A percentile compares a stretch with the other conserved stretches of the same genome.
phyloP scores from a whole-genome alignment of 768 basidiomycete genomes.

The Pisolithus tinctorius region DNA sequence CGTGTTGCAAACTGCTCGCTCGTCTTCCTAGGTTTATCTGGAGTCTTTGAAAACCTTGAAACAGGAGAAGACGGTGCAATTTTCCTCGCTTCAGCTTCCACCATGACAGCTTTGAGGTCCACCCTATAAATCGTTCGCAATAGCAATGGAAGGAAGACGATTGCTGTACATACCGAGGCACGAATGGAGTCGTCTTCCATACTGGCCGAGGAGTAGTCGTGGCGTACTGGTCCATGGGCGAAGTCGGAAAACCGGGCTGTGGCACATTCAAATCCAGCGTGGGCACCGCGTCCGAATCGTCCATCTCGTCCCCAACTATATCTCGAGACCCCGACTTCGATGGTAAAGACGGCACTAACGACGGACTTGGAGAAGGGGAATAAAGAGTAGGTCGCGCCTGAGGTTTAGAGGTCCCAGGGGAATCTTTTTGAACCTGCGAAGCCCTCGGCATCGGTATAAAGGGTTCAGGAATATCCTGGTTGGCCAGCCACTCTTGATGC shows the following conservation, averaged over 20 bases:
- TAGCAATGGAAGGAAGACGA: constrained; percentile 7
- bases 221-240: constrained; percentile 1
- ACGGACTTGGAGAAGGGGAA: constrained; percentile 17
- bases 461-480: constrained; percentile 60
- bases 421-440: constrained; percentile 17
- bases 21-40: not conserved
- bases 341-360: constrained; percentile 15
- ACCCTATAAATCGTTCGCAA: constrained; percentile 38
- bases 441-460: constrained; percentile 31
- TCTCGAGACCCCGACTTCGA: not conserved
- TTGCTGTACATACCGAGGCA: constrained; percentile 41
- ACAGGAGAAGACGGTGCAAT: constrained; percentile 5
- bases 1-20: not conserved
- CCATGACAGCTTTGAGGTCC: constrained; percentile 84
- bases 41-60: not conserved
- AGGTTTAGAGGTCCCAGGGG: constrained; percentile 23
- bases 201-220: constrained; percentile 24
- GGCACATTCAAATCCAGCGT: constrained; percentile 16
- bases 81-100: constrained; percentile 50
- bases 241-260: constrained; percentile 8
- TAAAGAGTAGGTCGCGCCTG: not conserved
- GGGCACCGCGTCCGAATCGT: constrained; percentile 50
- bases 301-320: constrained; percentile 67
- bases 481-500: constrained; percentile 63
- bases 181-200: constrained; percentile 42